Evolutionary conservation across 768 basidiomycete genomes (phyloP).

Genomic region (Collybiopsis confluens): DNA sequence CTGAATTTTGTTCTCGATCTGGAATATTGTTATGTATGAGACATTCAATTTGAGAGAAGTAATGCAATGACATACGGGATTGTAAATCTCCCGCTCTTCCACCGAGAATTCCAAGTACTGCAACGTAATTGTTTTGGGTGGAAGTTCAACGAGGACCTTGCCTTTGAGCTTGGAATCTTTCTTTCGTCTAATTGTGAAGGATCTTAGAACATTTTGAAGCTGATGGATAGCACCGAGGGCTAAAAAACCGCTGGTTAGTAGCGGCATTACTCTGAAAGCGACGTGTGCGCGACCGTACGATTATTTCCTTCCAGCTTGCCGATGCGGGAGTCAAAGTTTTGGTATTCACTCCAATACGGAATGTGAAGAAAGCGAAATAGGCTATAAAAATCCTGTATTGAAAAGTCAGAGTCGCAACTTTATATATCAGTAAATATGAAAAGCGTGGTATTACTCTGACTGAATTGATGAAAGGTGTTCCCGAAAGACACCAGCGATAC

Average conservation of each 20-base stretch:
- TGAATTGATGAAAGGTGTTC: slow-evolving; percentile 26
- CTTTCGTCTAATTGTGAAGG: slow-evolving; percentile 57
- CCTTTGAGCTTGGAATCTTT: slow-evolving; percentile 64
- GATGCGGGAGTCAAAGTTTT: slow-evolving; percentile 35
- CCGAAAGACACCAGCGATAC: slow-evolving; percentile 70
- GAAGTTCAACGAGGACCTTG: slow-evolving; percentile 60
- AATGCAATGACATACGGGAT: slow-evolving; percentile 31
- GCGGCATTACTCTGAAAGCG: too few species aligned
- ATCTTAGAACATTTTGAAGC: slow-evolving; percentile 52
- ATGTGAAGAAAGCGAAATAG: slow-evolving; percentile 39
- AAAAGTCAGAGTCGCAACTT: slow-evolving; percentile 53
- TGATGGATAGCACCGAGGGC: slow-evolving; percentile 50
- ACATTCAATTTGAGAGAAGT: too few species aligned
- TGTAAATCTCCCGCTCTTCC: slow-evolving; percentile 65
- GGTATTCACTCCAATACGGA: slow-evolving; percentile 45
- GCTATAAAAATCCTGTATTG: slow-evolving; percentile 51
- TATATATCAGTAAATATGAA: too few species aligned
- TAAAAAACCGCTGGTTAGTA: too few species aligned
- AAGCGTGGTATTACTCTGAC: neutral
- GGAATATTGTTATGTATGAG: too few species aligned
- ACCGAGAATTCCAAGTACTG: slow-evolving; percentile 50
- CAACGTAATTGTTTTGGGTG: slow-evolving; percentile 48
- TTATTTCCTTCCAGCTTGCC: slow-evolving; percentile 41
- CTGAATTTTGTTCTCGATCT: slow-evolving; percentile 53
- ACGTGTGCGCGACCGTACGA: too few species aligned